phyloP scores from a whole-genome alignment of 768 basidiomycete species.

The Mycena maculata region DNA sequence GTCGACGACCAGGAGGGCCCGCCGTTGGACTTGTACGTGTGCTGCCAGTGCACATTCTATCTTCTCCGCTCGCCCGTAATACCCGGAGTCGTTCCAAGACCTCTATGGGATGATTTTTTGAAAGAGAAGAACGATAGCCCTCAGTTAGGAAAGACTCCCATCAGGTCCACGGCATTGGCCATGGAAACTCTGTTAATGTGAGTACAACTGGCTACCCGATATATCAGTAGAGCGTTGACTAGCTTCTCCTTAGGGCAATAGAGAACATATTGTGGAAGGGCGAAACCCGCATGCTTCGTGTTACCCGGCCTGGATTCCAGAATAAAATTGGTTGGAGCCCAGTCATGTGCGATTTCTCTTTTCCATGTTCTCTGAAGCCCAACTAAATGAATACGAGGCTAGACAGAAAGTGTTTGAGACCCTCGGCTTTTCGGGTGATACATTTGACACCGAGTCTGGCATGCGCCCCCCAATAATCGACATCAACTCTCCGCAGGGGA shows the following conservation, averaged over 20 bases:
- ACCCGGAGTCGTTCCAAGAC: slow-evolving; percentile 76
- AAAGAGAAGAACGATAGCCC: slow-evolving; percentile 74
- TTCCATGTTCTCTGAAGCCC: slow-evolving; percentile 19
- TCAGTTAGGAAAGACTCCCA: slow-evolving; percentile 61
- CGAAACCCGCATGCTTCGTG: slow-evolving; percentile 68
- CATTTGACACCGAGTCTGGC: slow-evolving; percentile 52
- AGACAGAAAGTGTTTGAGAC: slow-evolving; percentile 60
- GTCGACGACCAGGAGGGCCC: slow-evolving; percentile 61
- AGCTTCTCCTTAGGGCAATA: slow-evolving; percentile 59
- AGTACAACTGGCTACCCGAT: slow-evolving; percentile 39
- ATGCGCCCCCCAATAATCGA: slow-evolving; percentile 70
- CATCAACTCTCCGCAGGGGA: slow-evolving; percentile 55
- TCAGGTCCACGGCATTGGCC: slow-evolving; percentile 64
- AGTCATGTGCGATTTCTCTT: slow-evolving; percentile 58
- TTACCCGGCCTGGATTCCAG: slow-evolving; percentile 66
- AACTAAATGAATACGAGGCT: slow-evolving; percentile 9
- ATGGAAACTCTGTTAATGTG: slow-evolving; percentile 79
- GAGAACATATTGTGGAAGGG: slow-evolving; percentile 83
- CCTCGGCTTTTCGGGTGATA: slow-evolving; percentile 56
- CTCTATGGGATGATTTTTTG: slow-evolving; percentile 70
- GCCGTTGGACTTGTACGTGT: slow-evolving; percentile 81
- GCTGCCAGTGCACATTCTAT: slow-evolving; percentile 86
- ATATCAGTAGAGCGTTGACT: slow-evolving; percentile 22
- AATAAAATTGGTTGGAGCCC: slow-evolving; percentile 75
- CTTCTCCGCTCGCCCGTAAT: slow-evolving; percentile 77